A percentile compares a stretch with the other conserved stretches of the same genome.
Evolutionary conservation across 2,329 filamentous ascomycete genomes (phyloP).

Genomic region (Penicillium sclerotiorum): DNA sequence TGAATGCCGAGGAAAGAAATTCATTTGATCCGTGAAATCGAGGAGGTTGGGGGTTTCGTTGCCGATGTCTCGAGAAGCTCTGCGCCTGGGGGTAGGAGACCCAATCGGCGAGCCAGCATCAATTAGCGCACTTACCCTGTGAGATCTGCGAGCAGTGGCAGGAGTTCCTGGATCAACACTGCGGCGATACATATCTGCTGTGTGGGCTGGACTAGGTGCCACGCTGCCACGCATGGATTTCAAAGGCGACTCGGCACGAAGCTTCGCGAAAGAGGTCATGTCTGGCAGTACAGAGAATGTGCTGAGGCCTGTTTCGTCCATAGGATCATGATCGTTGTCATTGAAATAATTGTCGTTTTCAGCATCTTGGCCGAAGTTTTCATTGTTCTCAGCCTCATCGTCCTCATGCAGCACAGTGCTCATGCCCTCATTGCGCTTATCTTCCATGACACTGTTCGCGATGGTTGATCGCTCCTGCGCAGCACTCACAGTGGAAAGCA

Average conservation of each 20-base stretch:
- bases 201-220: conserved; percentile 44
- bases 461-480: conserved; percentile 24
- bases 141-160: conserved; percentile 48
- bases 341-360: conserved; percentile 32
- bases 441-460: conserved; percentile 41
- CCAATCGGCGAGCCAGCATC: conserved; percentile 36
- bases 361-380: conserved; percentile 21
- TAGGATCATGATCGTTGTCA: conserved; percentile 34
- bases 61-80: conserved; percentile 47
- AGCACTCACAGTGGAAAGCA: conserved; percentile 14
- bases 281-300: conserved; percentile 87
- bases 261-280: conserved; percentile 77
- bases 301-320: conserved; percentile 65
- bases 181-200: conserved; percentile 11
- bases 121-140: conserved; percentile 31
- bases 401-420: conserved; percentile 42
- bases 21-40: conserved; percentile 83
- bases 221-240: conserved; percentile 47
- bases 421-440: conserved; percentile 45
- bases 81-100: conserved; percentile 54
- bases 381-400: conserved; percentile 24
- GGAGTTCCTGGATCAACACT: conserved; percentile 46
- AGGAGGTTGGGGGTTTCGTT: conserved; percentile 74
- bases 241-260: conserved; percentile 64
- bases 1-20: conserved; percentile 56